phyloP scores from a whole-genome alignment of 805 yeast species.

The Pichia californica region DNA sequence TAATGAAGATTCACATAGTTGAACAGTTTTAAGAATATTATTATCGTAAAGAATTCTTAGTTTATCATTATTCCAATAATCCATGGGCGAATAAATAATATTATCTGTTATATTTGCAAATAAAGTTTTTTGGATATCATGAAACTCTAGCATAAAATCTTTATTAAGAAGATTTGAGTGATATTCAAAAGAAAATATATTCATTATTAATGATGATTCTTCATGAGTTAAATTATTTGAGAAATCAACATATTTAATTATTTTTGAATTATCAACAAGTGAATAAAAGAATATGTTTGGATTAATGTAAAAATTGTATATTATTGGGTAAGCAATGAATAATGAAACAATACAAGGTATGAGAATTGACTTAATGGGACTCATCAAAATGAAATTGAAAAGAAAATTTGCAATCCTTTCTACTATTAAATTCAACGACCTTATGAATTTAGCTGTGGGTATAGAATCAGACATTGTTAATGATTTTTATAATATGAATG shows the following conservation, averaged over 20 bases:
- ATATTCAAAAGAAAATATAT: background rate
- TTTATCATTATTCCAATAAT: slow-evolving; percentile 36
- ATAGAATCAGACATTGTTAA: background rate
- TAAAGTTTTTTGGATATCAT: slow-evolving; percentile 2
- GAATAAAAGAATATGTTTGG: background rate
- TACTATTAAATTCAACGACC: background rate
- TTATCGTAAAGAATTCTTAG: slow-evolving; percentile 26
- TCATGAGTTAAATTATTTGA: background rate
- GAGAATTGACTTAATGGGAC: slow-evolving; percentile 1
- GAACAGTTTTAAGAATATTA: slow-evolving; percentile 35
- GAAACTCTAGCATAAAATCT: background rate
- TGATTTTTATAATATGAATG: too few relatives aligned
- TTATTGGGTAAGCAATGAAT: slow-evolving; percentile 1
- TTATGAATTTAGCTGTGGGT: background rate
- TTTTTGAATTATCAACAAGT: background rate
- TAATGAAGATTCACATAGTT: slow-evolving; percentile 22
- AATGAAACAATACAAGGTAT: background rate
- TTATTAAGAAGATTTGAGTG: background rate
- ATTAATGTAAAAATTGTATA: background rate
- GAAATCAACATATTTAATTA: background rate
- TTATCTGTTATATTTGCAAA: slow-evolving; percentile 1
- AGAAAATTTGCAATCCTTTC: background rate
- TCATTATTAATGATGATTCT: background rate
- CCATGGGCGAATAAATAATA: slow-evolving; percentile 33
- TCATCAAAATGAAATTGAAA: background rate